Conservation (phyloP, 345 rosid species). For the Eucalyptus cloeziana region DNA sequence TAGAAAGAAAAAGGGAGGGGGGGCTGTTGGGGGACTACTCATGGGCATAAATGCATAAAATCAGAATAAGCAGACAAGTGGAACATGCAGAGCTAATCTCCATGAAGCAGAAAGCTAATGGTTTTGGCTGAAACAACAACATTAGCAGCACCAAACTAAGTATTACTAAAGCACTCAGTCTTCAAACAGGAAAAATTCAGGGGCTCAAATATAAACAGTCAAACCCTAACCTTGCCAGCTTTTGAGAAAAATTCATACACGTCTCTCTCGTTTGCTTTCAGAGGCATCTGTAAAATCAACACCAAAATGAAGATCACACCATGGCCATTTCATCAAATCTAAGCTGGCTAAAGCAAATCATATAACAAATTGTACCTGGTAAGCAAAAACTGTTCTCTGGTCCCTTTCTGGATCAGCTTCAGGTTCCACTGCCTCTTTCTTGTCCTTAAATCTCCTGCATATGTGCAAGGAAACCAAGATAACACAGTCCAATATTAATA, state of each 20-base stretch:
- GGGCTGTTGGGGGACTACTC: not conserved
- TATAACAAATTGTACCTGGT: slow-evolving; percentile 42
- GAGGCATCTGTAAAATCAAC: slow-evolving; percentile 61
- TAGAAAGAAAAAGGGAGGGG: not conserved
- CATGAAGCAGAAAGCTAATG: not conserved
- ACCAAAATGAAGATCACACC: not conserved
- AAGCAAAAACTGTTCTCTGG: slow-evolving; percentile 93
- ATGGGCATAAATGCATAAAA: not conserved
- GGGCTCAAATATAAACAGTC: not conserved
- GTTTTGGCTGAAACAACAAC: not conserved
- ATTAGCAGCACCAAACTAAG: not conserved
- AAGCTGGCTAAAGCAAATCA: not conserved
- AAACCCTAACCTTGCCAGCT: slow-evolving; percentile 69
- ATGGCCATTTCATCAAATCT: not conserved
- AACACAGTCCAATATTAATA: not conserved
- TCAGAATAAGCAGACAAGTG: not conserved
- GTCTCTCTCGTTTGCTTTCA: slow-evolving; percentile 87
- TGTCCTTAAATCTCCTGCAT: slow-evolving; percentile 66
- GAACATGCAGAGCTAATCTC: not conserved
- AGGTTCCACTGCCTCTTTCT: slow-evolving; percentile 68
- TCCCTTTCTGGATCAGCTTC: slow-evolving; percentile 98
- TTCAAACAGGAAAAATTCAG: not conserved
- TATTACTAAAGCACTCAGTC: not conserved
- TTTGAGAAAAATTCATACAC: slow-evolving; percentile 91
- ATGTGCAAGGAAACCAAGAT: not conserved